phyloP scores from a whole-genome alignment of 805 yeast genomes.

The Myxozyma neotropica region DNA sequence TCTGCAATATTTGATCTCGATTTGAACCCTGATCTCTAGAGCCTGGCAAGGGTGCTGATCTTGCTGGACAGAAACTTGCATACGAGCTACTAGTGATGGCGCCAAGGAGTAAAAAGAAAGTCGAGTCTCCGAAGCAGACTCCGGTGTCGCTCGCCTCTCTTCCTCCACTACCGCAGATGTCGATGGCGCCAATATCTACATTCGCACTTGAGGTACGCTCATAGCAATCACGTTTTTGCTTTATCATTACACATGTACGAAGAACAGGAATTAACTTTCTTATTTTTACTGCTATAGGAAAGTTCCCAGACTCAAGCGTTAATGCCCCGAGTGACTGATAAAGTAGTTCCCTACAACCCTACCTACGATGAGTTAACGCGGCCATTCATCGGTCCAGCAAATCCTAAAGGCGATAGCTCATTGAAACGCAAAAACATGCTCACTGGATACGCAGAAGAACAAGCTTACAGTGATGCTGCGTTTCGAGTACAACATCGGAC shows the following conservation, averaged over 20 bases:
- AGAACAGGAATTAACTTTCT: too few relatives aligned
- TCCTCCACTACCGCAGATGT: constrained; percentile 25
- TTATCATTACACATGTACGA: background rate
- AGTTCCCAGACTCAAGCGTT: constrained; percentile 18
- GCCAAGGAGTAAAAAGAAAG: background rate
- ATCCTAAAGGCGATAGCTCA: constrained; percentile 26
- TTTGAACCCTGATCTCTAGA: too few relatives aligned
- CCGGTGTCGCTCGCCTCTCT: constrained; percentile 19
- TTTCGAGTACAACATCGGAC: constrained; percentile 50
- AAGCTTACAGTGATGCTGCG: constrained; percentile 46
- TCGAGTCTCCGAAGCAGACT: background rate
- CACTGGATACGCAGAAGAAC: constrained; percentile 43
- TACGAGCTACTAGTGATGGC: constrained; percentile 8
- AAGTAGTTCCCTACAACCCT: constrained; percentile 27
- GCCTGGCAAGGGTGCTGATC: too few relatives aligned
- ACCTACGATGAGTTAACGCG: constrained; percentile 31
- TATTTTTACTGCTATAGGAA: too few relatives aligned
- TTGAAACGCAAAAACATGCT: constrained; percentile 39
- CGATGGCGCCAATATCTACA: constrained; percentile 25
- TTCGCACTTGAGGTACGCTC: constrained; percentile 27
- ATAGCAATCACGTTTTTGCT: background rate
- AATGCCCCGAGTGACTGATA: constrained; percentile 30
- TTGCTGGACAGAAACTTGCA: background rate
- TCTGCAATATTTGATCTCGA: too few relatives aligned
- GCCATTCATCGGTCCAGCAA: constrained; percentile 30